Base-by-base conservation (phyloP, 495 filamentous ascomycete genomes). In the Niebla homalea region DNA sequence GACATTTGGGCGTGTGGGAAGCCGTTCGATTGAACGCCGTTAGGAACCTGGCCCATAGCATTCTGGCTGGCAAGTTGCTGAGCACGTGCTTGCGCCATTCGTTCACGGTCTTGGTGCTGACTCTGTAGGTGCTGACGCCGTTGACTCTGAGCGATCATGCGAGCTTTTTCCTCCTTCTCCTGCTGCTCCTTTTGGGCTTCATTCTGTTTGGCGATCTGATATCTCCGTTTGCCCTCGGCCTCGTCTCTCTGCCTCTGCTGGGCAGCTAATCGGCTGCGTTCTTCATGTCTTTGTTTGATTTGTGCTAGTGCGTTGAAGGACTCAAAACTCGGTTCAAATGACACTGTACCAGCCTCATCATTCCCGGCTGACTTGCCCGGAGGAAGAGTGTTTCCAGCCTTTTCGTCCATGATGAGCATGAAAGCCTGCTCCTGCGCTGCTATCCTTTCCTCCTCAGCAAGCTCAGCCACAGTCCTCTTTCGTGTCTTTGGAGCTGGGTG, bases 361-460 rank as follows among this genome's bases (percentile, higher is more conserved):
- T 93, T 87, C 19, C 25, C n/a, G 32, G 25, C 45, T 4, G 45
- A 5, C 18, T 48, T 48, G 4, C 45, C 45, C 10, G 45, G 14
- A 32, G 29, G 29, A 32, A 32, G 29, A 12, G 79, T 80, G 48
- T 78, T 80, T 3, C 79, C 70, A 43, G 83, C 75, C 52, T 80
- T 84, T 57, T 97, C 93, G 50, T 99, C 92, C 70, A 90, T 81
- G 43, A 86, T 83, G 35, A 97, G 86, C 83, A 97, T 89, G 56
- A 88, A 89, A 23, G 85, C 73, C 62, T 96, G 87, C 61, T 87
- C 81, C 41, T 92, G 83, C 11, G 87, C 89, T 5, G 87, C 87
- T 51, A 85, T 69, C 0, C 92, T 89, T 62, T 97, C 89, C 61
- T 97, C 92, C 2, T 89, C 89, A 26, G 85, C 90, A 64, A 96